Base-by-base conservation (phyloP, 192 early-diverging fungal species). In the Coemansia sp. region DNA sequence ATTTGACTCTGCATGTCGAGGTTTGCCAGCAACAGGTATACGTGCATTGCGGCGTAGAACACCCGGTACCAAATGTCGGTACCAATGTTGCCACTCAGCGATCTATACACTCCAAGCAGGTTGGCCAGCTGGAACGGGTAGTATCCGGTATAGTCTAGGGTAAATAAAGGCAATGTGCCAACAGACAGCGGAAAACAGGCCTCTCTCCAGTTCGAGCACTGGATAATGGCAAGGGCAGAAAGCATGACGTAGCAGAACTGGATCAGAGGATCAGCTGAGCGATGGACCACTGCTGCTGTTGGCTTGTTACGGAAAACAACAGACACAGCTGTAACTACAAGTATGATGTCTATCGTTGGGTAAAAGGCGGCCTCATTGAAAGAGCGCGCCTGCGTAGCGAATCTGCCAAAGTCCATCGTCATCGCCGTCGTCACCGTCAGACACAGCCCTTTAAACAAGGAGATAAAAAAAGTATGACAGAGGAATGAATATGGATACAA, bases 91-190 rank as follows among this genome's bases (percentile, higher is more conserved):
- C 61, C 43, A 28, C 46, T 52, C 46, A 74, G 12, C 0, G 58
- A 30, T 10, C 66, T 67, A 58, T 68, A 65, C 7, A 74, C 49
- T 3, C 58, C 58, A 6, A 74, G 48, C 3, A 68, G 31, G 8
- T 62, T 57, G 25, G 62, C 30, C 2, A 68, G 13, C n/a, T 74
- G 72, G 34, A 68, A 68, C 31, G 58, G 48, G 3, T 52, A 34
- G 46, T 64, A 52, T 7, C 46, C 43, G 4, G 23, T 15, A 9
- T 40, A 46, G 9, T 64, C 49, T 34, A 29, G 16, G 2, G 61
- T 56, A n/a, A 74, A 45, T 15, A 64, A 18, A 6, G 52, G 40
- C 23, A 64, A 46, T 13, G 49, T 31, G 13, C 45, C 60, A 7
- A 59, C 39, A 5, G 61, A 61, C 57, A 74, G 26, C 9, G 59